Percentiles rank a stretch among this genome's conserved stretches.
Conservation (phyloP, 257 asterid species). For the Nyctanthes arbortristis region DNA sequence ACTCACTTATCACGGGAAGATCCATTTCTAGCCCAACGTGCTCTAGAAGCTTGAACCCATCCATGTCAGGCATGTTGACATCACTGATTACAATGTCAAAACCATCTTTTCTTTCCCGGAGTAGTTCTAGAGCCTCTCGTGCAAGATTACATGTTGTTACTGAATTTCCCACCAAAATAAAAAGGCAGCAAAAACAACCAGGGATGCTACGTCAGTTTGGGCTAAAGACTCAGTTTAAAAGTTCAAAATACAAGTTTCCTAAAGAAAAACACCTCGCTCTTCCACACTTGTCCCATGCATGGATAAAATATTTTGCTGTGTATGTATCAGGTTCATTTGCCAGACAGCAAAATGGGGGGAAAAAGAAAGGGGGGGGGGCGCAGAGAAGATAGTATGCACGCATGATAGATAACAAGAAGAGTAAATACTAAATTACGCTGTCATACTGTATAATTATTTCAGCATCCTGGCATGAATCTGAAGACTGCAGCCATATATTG, state of each 20-base stretch:
- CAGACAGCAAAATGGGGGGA: too few relatives aligned
- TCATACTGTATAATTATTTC: background rate
- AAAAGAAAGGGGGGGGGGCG: too few relatives aligned
- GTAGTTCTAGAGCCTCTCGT: conserved; percentile 70
- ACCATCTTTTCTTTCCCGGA: conserved; percentile 80
- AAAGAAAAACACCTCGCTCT: background rate
- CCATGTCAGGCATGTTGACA: conserved; percentile 99
- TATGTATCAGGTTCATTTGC: background rate
- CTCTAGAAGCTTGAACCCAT: conserved; percentile 94
- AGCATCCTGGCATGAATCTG: background rate
- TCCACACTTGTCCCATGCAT: background rate
- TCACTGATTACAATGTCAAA: conserved; percentile 92
- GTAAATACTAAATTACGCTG: background rate
- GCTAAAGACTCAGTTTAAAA: background rate
- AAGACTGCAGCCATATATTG: background rate
- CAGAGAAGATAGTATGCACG: background rate
- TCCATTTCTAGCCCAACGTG: conserved; percentile 97
- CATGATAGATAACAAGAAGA: background rate
- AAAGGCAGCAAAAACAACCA: conserved; percentile 16
- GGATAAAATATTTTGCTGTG: background rate
- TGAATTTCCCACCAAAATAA: conserved; percentile 38
- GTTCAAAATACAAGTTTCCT: background rate
- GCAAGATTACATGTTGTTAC: conserved; percentile 82
- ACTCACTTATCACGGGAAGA: conserved; percentile 91
- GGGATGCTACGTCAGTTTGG: conserved; percentile 1